phyloP scores from a whole-genome alignment of 495 filamentous ascomycete species.

The Neurospora sp. region DNA sequence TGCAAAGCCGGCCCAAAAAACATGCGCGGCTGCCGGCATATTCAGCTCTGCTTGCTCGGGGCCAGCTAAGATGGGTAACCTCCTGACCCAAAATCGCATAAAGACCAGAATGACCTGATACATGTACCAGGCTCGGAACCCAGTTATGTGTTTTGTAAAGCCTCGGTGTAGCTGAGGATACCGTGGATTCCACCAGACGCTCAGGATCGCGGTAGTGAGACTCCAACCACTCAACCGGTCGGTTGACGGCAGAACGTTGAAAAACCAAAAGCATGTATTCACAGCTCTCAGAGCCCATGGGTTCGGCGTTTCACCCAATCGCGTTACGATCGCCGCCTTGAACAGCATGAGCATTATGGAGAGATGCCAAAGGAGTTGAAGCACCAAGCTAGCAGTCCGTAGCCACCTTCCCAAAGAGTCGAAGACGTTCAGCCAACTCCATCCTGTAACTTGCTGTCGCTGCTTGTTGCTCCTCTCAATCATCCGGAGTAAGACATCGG shows the following conservation, averaged over 20 bases:
- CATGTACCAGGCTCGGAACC: conserved; percentile 58
- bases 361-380: conserved; percentile 44
- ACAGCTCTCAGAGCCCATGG: conserved; percentile 21
- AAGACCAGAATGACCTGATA: conserved; percentile 54
- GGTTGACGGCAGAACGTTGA: conserved; percentile 14
- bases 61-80: conserved; percentile 35
- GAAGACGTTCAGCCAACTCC: conserved; percentile 43
- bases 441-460: conserved; percentile 28
- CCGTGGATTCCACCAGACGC: conserved; percentile 71
- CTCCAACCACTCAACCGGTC: conserved; percentile 35
- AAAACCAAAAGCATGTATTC: conserved; percentile 21
- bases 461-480: conserved; percentile 50
- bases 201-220: conserved; percentile 42
- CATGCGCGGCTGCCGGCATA: conserved; percentile 41
- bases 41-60: conserved; percentile 29
- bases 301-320: conserved; percentile 15
- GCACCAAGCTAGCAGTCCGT: conserved; percentile 43
- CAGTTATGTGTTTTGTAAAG: conserved; percentile 51
- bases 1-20: conserved; percentile 44
- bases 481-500: conserved; percentile 63
- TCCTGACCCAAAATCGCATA: conserved; percentile 44
- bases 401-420: conserved; percentile 36
- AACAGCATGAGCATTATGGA: conserved; percentile 25
- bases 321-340: conserved; percentile 10
- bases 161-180: conserved; percentile 55